Evolutionary conservation across 768 basidiomycete species (phyloP).

Genomic region (Suillus paluster): DNA sequence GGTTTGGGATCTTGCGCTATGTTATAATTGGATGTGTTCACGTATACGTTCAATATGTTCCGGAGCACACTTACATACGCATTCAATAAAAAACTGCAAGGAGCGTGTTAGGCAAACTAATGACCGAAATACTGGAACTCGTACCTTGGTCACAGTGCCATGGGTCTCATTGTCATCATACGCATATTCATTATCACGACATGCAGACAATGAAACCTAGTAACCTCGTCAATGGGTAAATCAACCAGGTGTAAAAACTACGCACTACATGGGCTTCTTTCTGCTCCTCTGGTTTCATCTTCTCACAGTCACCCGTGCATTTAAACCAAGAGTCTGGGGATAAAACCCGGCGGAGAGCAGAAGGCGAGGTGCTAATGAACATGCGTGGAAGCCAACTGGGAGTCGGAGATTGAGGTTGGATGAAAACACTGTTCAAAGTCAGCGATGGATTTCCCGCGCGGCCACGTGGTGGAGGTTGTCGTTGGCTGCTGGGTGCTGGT

Average conservation of each 20-base stretch:
- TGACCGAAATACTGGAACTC: neutral
- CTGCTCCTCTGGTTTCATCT: constrained; percentile 7
- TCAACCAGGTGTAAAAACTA: neutral
- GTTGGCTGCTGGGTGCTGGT: neutral
- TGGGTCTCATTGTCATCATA: constrained; percentile 20
- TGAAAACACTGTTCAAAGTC: neutral
- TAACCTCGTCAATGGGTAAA: constrained; percentile 1
- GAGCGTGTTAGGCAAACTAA: constrained; percentile 5
- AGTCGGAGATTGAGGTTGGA: constrained; percentile 4
- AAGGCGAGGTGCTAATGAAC: constrained; percentile 24
- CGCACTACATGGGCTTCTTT: constrained; percentile 28
- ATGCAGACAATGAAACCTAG: constrained; percentile 35
- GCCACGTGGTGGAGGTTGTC: neutral
- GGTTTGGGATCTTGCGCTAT: constrained; percentile 25
- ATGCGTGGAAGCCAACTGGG: constrained; percentile 7
- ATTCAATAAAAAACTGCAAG: constrained; percentile 32
- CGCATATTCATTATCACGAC: constrained; percentile 29
- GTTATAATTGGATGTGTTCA: neutral
- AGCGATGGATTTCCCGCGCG: constrained; percentile 1
- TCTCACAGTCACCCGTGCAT: constrained; percentile 25
- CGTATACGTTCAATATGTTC: neutral
- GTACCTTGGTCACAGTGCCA: constrained; percentile 27
- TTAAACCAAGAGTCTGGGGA: constrained; percentile 21
- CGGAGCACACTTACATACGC: constrained; percentile 22
- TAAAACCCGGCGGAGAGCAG: constrained; percentile 16